Evolutionary conservation across 225 moss, liverwort and hornwort genomes (phyloP).

Genomic region (Straminergon stramineum): DNA sequence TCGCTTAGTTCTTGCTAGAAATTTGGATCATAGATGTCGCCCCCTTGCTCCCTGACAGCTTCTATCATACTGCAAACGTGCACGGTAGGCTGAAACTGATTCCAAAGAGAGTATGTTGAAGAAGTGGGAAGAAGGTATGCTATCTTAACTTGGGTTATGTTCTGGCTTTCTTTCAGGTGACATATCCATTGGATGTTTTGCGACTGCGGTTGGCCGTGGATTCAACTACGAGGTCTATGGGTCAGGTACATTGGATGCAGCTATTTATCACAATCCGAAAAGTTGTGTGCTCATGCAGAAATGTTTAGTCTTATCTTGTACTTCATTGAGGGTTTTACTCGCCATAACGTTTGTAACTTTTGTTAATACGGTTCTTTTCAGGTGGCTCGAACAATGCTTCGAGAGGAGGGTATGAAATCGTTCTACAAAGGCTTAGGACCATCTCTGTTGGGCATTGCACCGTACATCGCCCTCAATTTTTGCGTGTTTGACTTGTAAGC

Average conservation of each 20-base stretch:
- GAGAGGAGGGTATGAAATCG: slow-evolving; percentile 64
- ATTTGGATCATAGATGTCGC: neutral
- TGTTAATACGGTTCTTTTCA: slow-evolving; percentile 1
- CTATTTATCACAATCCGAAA: neutral
- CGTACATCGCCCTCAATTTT: slow-evolving; percentile 87
- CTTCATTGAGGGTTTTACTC: neutral
- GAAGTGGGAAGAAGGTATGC: neutral
- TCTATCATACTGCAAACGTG: neutral
- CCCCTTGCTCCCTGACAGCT: neutral
- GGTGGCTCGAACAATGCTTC: slow-evolving; percentile 65
- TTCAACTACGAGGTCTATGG: slow-evolving; percentile 52
- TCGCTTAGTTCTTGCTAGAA: neutral
- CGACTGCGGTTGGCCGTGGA: slow-evolving; percentile 77
- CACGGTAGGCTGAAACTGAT: neutral
- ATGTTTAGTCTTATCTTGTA: neutral
- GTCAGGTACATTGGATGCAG: slow-evolving; percentile 34
- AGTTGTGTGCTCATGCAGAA: neutral
- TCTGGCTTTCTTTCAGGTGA: slow-evolving; percentile 33
- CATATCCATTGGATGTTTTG: slow-evolving; percentile 80
- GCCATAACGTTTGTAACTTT: neutral
- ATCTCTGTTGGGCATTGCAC: slow-evolving; percentile 80
- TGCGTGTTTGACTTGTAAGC: slow-evolving; percentile 83
- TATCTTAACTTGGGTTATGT: neutral
- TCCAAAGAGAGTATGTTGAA: neutral
- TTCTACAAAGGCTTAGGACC: slow-evolving; percentile 83